Conservation (phyloP, 148 eudicot genomes). For the Selenicereus undatus region DNA sequence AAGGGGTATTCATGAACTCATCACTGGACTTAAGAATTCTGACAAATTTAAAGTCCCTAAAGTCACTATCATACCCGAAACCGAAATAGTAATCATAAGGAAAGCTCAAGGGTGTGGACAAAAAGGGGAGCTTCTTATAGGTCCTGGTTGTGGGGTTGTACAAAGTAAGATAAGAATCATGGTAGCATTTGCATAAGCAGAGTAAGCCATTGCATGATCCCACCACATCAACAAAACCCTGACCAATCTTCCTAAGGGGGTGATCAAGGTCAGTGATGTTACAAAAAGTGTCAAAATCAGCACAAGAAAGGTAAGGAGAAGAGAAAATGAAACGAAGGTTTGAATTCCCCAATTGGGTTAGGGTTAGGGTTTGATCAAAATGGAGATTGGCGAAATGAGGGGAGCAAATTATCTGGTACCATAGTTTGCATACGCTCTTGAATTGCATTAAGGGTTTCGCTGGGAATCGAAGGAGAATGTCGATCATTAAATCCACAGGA, state of each 20-base stretch:
- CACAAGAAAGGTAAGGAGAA: constrained; percentile 24
- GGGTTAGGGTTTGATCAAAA: constrained; percentile 26
- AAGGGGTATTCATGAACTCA: constrained; percentile 1
- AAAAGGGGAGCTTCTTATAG: constrained; percentile 26
- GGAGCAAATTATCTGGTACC: constrained; percentile 23
- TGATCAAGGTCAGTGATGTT: constrained; percentile 19
- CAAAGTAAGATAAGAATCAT: constrained; percentile 28
- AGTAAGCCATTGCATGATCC: constrained; percentile 37
- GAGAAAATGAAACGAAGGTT: constrained; percentile 22
- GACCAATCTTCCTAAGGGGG: constrained; percentile 19
- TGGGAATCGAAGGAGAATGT: constrained; percentile 19
- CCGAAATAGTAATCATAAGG: constrained; percentile 27
- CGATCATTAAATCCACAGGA: constrained; percentile 24
- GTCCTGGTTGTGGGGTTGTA: constrained; percentile 33
- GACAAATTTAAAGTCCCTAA: constrained; percentile 29
- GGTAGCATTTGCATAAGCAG: constrained; percentile 5
- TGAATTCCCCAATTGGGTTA: constrained; percentile 23
- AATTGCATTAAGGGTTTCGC: constrained; percentile 30
- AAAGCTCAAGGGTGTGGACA: constrained; percentile 20
- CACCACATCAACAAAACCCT: constrained; percentile 25
- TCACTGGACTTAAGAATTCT: constrained; percentile 26
- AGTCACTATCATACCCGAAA: constrained; percentile 28
- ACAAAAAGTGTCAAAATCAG: constrained; percentile 28
- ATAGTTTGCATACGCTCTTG: constrained; percentile 24
- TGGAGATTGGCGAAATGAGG: constrained; percentile 18